Evolutionary conservation across 108 stramenopile species (phyloP).

Genomic region (Fragilaria crotonensis): DNA sequence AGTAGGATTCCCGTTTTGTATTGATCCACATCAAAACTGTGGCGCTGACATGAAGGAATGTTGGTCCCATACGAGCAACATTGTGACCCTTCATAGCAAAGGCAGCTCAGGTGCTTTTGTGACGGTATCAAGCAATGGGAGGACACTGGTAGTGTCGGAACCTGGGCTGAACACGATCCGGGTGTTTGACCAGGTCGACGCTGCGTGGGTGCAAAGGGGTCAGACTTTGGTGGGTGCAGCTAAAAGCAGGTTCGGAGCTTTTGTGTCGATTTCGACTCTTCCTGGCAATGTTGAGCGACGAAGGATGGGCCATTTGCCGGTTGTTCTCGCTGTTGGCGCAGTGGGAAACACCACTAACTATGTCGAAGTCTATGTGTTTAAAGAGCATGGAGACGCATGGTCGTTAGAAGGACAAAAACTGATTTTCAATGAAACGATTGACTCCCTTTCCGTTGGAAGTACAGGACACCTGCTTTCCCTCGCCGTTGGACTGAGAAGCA

Average conservation of each 20-base stretch:
- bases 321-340: not conserved
- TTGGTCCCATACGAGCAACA: not conserved
- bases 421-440: not conserved
- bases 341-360: not conserved
- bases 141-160: not conserved
- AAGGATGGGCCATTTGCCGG: not conserved
- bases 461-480: not conserved
- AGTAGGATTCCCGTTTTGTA: not conserved
- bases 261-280: not conserved
- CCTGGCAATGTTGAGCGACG: not conserved
- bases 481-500: not conserved
- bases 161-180: not conserved
- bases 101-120: not conserved
- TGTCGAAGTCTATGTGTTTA: not conserved
- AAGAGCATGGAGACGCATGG: not conserved
- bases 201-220: not conserved
- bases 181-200: not conserved
- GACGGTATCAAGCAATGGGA: not conserved
- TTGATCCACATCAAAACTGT: not conserved
- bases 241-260: not conserved
- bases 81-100: not conserved
- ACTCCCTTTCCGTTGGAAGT: not conserved
- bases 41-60: not conserved
- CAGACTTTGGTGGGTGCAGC: not conserved
- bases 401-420: not conserved